These are phyloP conservation scores for Kodamaea kakaduensis DNA, from an alignment of 805 yeast genomes.

Conservation along the genomic window DNA sequence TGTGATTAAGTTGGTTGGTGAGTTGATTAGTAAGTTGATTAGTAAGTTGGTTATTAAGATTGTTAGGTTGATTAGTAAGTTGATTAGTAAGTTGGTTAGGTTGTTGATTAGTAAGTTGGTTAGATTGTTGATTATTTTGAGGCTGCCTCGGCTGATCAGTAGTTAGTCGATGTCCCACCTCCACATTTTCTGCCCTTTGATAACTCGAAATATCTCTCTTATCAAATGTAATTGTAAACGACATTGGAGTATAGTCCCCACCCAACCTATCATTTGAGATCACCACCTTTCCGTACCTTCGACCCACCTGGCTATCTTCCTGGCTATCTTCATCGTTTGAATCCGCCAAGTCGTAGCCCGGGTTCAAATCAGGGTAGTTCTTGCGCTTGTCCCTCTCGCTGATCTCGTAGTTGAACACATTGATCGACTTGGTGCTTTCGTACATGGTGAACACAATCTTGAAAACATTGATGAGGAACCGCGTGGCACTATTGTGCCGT, in stretches of 20 bases:
- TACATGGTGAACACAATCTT: constrained; percentile 34
- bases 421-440: constrained; percentile 48
- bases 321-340: constrained; percentile 12
- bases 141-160: constrained; percentile 8
- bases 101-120: no score
- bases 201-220: constrained; percentile 10
- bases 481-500: constrained; percentile 20
- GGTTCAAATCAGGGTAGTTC: constrained; percentile 45
- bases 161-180: neutral
- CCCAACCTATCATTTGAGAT: constrained; percentile 12
- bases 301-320: constrained; percentile 13
- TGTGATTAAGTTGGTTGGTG: constrained; percentile 12
- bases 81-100: no score
- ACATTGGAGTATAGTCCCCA: constrained; percentile 17
- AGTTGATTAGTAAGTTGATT: no score
- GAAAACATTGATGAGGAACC: constrained; percentile 26
- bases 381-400: constrained; percentile 29
- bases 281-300: constrained; percentile 16
- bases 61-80: no score
- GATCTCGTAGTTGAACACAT: constrained; percentile 43
- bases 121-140: no score
- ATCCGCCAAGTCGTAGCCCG: constrained; percentile 30
- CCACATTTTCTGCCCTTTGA: constrained; percentile 2
- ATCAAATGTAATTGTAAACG: constrained; percentile 28
- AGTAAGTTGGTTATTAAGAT: no score